Base-by-base conservation (phyloP, 495 filamentous ascomycete species). In the Penicillium malachiteum region DNA sequence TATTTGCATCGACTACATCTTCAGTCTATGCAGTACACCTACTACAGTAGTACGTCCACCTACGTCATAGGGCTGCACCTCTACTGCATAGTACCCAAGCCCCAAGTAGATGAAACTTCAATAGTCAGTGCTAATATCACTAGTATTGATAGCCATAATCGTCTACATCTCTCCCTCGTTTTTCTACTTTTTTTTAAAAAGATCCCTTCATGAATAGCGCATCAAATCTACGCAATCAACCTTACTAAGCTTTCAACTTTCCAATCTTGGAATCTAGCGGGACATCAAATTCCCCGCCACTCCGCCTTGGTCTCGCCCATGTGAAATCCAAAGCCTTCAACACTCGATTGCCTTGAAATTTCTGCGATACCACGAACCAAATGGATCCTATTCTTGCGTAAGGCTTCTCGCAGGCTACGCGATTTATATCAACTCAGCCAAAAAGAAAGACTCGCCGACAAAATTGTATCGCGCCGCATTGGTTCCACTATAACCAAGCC, bases 401-500 rank as follows among this genome's bases (percentile, higher is more conserved):
- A 17, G 10, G 2, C 45, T 26, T 9, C 17, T 31, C 4, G 14
- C 5, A 21, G 34, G 17, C 35, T 30, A 11, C 12, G 16, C 31
- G 30, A 52, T 43, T 38, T 21, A 42, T 26, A 26, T 1, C 1
- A 37, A 11, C 10, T 33, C 30, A 26, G 50, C 38, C n/a, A 43
- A 30, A 8, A 26, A 26, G 21, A 26, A 26, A 26, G 21, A 26
- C 7, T 30, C 11, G 21, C 17, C 51, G 31, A 26, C 16, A 30
- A 48, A 45, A 56, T 52, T 44, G 52, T 54, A 48, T 56, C 42
- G 51, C 42, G 33, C 48, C n/a, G 21, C 34, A 37, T 11, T 34
- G 11, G 6, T 7, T 13, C 39, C 16, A 7, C 31, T 17, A 42
- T 31, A 14, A 31, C n/a, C n/a, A 37, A 9, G 30, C 33, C 16